A percentile compares a stretch with the other conserved stretches of the same genome.
phyloP scores from a whole-genome alignment of 495 filamentous ascomycete genomes.

The Aspergillus hancockii region DNA sequence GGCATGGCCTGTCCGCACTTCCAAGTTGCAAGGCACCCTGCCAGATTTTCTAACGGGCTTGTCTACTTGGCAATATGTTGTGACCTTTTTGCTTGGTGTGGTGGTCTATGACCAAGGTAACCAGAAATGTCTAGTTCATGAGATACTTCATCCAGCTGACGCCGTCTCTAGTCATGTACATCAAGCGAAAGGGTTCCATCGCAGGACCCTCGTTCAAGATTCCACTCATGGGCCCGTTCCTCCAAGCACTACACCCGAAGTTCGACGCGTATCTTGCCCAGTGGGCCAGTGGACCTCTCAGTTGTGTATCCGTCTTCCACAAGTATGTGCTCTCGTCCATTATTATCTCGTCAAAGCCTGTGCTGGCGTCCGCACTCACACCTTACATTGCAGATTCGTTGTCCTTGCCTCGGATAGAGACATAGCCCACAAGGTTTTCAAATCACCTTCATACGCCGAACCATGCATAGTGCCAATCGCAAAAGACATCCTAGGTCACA shows the following conservation, averaged over 20 bases:
- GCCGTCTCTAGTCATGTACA: slow-evolving; percentile 65
- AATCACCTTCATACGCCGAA: slow-evolving; percentile 82
- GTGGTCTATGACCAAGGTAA: slow-evolving; percentile 39
- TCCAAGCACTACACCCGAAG: slow-evolving; percentile 81
- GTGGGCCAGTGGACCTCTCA: slow-evolving; percentile 82
- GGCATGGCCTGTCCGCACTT: slow-evolving; percentile 6
- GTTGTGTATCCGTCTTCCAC: slow-evolving; percentile 94
- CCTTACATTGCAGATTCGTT: slow-evolving; percentile 66
- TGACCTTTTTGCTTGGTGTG: slow-evolving; percentile 25
- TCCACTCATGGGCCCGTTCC: slow-evolving; percentile 89
- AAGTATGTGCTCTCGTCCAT: slow-evolving; percentile 60
- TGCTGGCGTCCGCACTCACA: slow-evolving; percentile 1
- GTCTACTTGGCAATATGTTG: slow-evolving; percentile 32
- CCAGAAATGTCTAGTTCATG: not conserved
- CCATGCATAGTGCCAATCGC: slow-evolving; percentile 91
- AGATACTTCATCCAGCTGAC: slow-evolving; percentile 10
- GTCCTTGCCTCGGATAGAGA: slow-evolving; percentile 91
- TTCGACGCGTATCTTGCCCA: slow-evolving; percentile 81
- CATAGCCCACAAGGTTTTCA: slow-evolving; percentile 91
- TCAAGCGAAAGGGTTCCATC: slow-evolving; percentile 79
- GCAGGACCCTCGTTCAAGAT: slow-evolving; percentile 76
- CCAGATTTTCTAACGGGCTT: slow-evolving; percentile 10
- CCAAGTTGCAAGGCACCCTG: slow-evolving; percentile 4
- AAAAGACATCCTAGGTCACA: slow-evolving; percentile 80
- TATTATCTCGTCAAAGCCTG: not conserved